A percentile compares a stretch with the other conserved stretches of the same genome.
Evolutionary conservation across 1,284 basidiomycete genomes (phyloP).

Genomic region (Kwoniella shivajii): DNA sequence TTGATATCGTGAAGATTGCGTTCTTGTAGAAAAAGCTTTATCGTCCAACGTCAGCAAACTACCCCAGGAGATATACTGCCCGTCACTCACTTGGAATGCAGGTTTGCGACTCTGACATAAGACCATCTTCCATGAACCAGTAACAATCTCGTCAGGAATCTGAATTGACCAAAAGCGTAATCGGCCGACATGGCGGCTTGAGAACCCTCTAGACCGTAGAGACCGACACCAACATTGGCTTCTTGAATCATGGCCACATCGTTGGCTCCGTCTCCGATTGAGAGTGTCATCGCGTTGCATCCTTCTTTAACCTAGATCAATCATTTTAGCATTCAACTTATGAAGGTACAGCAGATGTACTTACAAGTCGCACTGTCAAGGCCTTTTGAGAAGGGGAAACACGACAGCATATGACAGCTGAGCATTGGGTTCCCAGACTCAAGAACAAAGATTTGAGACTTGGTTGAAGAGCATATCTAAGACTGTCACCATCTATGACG

Average conservation of each 20-base stretch:
- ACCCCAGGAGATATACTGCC: not conserved
- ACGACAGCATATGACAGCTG: slow-evolving; percentile 95
- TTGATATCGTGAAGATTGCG: slow-evolving; percentile 62
- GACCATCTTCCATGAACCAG: slow-evolving; percentile 96
- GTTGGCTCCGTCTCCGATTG: slow-evolving; percentile 84
- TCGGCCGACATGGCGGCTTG: slow-evolving; percentile 99
- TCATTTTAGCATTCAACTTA: slow-evolving; percentile 4
- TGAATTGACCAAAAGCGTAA: slow-evolving; percentile 96
- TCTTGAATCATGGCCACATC: slow-evolving; percentile 74
- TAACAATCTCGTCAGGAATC: slow-evolving; percentile 87
- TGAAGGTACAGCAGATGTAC: slow-evolving; percentile 36
- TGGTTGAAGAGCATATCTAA: slow-evolving; percentile 76
- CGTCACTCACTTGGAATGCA: slow-evolving; percentile 74
- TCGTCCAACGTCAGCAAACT: not conserved
- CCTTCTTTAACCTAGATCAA: slow-evolving; percentile 81
- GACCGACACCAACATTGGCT: slow-evolving; percentile 92
- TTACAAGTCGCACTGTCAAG: slow-evolving; percentile 84
- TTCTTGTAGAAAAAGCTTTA: slow-evolving; percentile 88
- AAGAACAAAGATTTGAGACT: slow-evolving; percentile 84
- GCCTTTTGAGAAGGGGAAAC: slow-evolving; percentile 97
- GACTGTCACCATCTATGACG: slow-evolving; percentile 93
- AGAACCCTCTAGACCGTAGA: slow-evolving; percentile 92
- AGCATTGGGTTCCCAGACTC: slow-evolving; percentile 89
- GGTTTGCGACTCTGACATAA: slow-evolving; percentile 93
- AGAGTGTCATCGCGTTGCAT: slow-evolving; percentile 90